Percentiles rank a stretch among this genome's conserved stretches.
Evolutionary conservation across 2,329 filamentous ascomycete species (phyloP).

Genomic region (Cordyceps farinosa): DNA sequence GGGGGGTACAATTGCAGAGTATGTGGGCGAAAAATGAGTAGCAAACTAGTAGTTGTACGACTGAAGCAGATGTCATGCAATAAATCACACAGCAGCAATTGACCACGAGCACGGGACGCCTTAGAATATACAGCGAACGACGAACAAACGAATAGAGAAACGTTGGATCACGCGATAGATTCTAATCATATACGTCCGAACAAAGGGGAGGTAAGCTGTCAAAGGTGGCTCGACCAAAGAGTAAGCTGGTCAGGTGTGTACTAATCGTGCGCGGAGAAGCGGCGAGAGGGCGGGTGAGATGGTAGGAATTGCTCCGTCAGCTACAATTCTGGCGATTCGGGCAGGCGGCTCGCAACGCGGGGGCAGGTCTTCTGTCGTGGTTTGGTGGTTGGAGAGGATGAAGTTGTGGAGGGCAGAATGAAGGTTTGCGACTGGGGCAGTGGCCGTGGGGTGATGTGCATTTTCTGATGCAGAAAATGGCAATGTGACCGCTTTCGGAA

Average conservation of each 20-base stretch:
- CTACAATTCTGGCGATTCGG: not conserved
- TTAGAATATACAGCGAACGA: slow-evolving; percentile 5
- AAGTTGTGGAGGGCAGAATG: not conserved
- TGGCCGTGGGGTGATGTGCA: not conserved
- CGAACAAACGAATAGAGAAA: not conserved
- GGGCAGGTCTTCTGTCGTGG: not conserved
- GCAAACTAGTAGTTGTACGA: slow-evolving; percentile 10
- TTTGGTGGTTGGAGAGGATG: not conserved
- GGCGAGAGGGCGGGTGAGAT: not conserved
- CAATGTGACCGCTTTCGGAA: slow-evolving; percentile 15
- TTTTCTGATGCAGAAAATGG: slow-evolving; percentile 7
- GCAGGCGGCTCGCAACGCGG: not conserved
- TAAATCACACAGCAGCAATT: slow-evolving; percentile 10
- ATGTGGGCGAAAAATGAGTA: not conserved
- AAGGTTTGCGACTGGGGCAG: slow-evolving; percentile 1
- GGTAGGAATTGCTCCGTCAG: not conserved
- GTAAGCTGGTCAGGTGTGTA: not conserved
- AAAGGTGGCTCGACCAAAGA: not conserved
- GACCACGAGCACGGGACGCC: slow-evolving; percentile 10
- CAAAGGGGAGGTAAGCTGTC: not conserved
- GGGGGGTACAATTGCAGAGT: not conserved
- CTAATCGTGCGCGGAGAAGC: slow-evolving; percentile 5
- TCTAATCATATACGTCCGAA: slow-evolving; percentile 13
- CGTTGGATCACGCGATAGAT: slow-evolving; percentile 10
- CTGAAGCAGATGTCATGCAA: slow-evolving; percentile 12